Evolutionary conservation across 148 eudicot species (phyloP).

Genomic region (Rhododendron williamsianum): DNA sequence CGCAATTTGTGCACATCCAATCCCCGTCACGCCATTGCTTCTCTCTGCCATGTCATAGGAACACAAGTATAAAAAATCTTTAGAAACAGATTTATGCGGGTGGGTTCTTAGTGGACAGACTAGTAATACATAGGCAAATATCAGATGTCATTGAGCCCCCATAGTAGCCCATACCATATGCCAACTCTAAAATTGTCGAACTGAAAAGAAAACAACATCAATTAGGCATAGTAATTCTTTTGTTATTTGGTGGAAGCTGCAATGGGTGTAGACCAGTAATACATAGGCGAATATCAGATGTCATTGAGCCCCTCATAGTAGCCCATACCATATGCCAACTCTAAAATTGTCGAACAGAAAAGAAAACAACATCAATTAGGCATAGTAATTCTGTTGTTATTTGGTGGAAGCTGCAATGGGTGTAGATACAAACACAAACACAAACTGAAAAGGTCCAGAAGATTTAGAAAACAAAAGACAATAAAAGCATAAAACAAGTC

Average conservation of each 20-base stretch:
- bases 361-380: not conserved
- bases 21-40: constrained; percentile 72
- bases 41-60: constrained; percentile 22
- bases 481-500: not conserved
- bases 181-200: no score
- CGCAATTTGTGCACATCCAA: constrained; percentile 76
- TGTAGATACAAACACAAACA: not conserved
- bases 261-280: not conserved
- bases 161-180: no score
- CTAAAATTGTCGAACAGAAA: no score
- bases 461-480: not conserved
- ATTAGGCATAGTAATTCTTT: not conserved
- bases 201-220: no score
- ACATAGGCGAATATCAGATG: no score
- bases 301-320: no score
- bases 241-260: not conserved
- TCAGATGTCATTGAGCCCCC: no score
- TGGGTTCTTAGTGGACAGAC: not conserved
- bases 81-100: not conserved
- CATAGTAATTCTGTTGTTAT: not conserved
- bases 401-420: not conserved
- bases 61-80: not conserved
- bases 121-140: not conserved
- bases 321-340: no score
- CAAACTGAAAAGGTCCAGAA: not conserved